Base-by-base conservation (phyloP, 768 basidiomycete species). In the Boletellus ananas region DNA sequence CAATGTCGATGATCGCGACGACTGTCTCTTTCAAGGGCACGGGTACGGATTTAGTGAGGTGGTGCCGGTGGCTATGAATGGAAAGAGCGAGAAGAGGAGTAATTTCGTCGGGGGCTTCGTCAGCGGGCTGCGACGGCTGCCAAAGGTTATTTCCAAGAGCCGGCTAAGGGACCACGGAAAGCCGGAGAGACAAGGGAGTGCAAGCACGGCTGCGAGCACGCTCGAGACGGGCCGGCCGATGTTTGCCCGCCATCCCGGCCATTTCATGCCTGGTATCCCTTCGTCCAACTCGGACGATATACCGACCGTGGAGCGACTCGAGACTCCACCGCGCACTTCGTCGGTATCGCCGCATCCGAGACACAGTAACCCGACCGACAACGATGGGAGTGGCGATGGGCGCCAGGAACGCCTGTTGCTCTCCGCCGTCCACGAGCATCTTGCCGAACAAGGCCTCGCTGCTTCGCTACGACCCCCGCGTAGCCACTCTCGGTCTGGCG, bases 131-230 rank as follows among this genome's bases (percentile, higher is more conserved):
- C 58, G 68, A 35, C 56, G 67, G 18, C 54, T 68, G 35, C 66
- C 66, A 12, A 68, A 68, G 38, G 66, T 69, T 46, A 68, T 68
- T 59, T 68, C 66, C 34, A 68, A 59, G 56, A 44, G 51, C 5
- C 61, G 66, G 38, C 27, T 68, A 37, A 59, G 56, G 45, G 66
- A 67, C 13, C 47, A 62, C 38, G 43, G 48, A 29, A 65, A 61
- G 35, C 50, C 55, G 18, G 58, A 54, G 18, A 62, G 61, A 46
- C 65, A 58, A n/a, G 58, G 50, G 5, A 42, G 17, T 10, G 47
- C 47, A 5, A 36, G 29, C 4, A 51, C 43, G 0, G 38, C 14
- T 20, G 18, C 33, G 16, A 40, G 49, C n/a, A 44, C 50, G 36
- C n/a, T 43, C 29, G 57, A 59, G 9, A 50, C 56, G 1, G 47